Conservation (phyloP, 1,139 yeast species). For the Yamadazyma siamensis region DNA sequence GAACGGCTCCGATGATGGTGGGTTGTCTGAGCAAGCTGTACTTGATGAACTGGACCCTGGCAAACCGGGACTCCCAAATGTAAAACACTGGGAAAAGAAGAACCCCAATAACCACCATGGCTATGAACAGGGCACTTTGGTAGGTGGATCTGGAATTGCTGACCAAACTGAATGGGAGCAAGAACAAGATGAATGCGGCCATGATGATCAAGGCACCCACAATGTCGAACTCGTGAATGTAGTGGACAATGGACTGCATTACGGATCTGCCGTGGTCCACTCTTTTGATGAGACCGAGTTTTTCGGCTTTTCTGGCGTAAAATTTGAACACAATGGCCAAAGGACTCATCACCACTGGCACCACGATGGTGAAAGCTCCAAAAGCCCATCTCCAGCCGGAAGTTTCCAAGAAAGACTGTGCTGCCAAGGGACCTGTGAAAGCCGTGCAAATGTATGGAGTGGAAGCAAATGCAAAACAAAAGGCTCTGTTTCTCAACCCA, state of each 20-base stretch:
- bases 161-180: conserved; percentile 6
- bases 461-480: conserved; percentile 26
- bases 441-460: conserved; percentile 8
- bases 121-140: conserved; percentile 5
- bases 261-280: conserved; percentile 4
- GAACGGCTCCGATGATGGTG: conserved; percentile 5
- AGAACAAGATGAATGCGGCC: conserved; percentile 6
- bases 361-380: conserved; percentile 7
- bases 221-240: conserved; percentile 6
- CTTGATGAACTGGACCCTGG: conserved; percentile 2
- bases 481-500: conserved; percentile 6
- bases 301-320: conserved; percentile 5
- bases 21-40: conserved; percentile 4
- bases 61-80: conserved; percentile 5
- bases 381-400: conserved; percentile 8
- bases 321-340: conserved; percentile 5
- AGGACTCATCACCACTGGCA: conserved; percentile 3
- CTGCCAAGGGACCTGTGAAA: conserved; percentile 7
- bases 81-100: conserved; percentile 6
- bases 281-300: conserved; percentile 3
- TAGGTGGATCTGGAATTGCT: conserved; percentile 2
- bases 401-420: conserved; percentile 3
- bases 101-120: conserved; percentile 6
- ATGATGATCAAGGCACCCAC: conserved; percentile 5
- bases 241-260: conserved; percentile 3